Evolutionary conservation across 805 yeast species (phyloP), one percentile per base, ranked within the genome.

Genomic region (Yamadazyma paraphyllophila): DNA sequence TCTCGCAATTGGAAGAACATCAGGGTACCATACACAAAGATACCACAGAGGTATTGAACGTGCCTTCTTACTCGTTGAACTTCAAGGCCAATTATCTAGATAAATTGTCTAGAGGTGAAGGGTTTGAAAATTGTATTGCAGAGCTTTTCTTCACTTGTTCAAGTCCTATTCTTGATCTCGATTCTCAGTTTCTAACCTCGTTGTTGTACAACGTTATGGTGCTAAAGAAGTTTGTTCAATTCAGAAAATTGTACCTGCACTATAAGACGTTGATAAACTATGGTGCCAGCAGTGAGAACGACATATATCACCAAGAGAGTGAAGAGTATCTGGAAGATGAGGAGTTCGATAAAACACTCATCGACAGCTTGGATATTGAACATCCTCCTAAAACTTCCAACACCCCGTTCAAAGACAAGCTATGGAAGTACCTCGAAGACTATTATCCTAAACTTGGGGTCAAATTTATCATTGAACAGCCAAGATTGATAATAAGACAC

Each of bases 111-210:
- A 51, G 55, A 36, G 74, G 70, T 0, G 51, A 53, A 29, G 75
- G 75, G 1, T 66, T 70, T 48, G 61, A 65, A 44, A 58, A 66
- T 38, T 66, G 68, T 44, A 62, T 65, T 1, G 47, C 69, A 17
- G 77, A 72, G 48, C 44, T 68, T 7, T 70, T 65, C 49, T 56
- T 64, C 24, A 62, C 76, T 0, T 62, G 68, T 14, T 61, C 67
- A 31, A 65, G 69, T 38, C 76, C 76, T 3, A 56, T 70, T 7
- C 34, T 72, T 7, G 77, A 72, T 48, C 50, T 70, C 36, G 60
- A 63, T 46, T 64, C 69, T 4, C 48, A 48, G 7, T 67, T 69
- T 30, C 49, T 66, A 15, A 62, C 69, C 15, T 55, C 59, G 8
- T n/a, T 69, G 8, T 48, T 66, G 7, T 69, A 65, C 56, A 70